phyloP scores from a whole-genome alignment of 2,329 filamentous ascomycete species.

The Pseudogymnoascus sp. region DNA sequence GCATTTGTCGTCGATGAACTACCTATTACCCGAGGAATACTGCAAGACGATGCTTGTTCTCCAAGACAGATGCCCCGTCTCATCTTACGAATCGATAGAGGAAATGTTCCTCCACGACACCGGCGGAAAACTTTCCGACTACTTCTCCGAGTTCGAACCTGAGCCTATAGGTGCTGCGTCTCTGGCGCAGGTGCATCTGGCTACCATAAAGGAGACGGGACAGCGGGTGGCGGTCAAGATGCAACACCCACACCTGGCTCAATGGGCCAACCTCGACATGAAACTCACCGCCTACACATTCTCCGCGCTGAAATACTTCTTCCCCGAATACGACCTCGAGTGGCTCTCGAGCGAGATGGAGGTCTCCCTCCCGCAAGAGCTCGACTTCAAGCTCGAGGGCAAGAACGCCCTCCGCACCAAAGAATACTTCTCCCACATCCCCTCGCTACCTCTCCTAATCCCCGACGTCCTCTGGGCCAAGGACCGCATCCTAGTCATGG shows the following conservation, averaged over 20 bases:
- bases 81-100: slow-evolving; percentile 77
- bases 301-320: slow-evolving; percentile 80
- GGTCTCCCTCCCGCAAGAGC: slow-evolving; percentile 76
- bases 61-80: slow-evolving; percentile 92
- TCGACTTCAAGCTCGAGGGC: slow-evolving; percentile 83
- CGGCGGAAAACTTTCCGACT: slow-evolving; percentile 66
- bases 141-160: slow-evolving; percentile 77
- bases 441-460: slow-evolving; percentile 74
- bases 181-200: slow-evolving; percentile 87
- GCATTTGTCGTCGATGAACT: slow-evolving; percentile 89
- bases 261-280: slow-evolving; percentile 85
- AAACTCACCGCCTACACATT: slow-evolving; percentile 84
- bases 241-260: slow-evolving; percentile 81
- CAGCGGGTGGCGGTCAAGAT: slow-evolving; percentile 93
- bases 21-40: slow-evolving; percentile 85
- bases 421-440: slow-evolving; percentile 70
- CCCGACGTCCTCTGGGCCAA: slow-evolving; percentile 86
- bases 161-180: slow-evolving; percentile 87
- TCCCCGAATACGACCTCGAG: slow-evolving; percentile 94
- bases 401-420: slow-evolving; percentile 73
- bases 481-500: slow-evolving; percentile 89
- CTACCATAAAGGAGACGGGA: slow-evolving; percentile 71
- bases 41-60: slow-evolving; percentile 91
- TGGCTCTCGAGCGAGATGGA: slow-evolving; percentile 96
- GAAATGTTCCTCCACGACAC: slow-evolving; percentile 83